Evolutionary conservation across 345 rosid species (phyloP).

Genomic region (Salix brachista): DNA sequence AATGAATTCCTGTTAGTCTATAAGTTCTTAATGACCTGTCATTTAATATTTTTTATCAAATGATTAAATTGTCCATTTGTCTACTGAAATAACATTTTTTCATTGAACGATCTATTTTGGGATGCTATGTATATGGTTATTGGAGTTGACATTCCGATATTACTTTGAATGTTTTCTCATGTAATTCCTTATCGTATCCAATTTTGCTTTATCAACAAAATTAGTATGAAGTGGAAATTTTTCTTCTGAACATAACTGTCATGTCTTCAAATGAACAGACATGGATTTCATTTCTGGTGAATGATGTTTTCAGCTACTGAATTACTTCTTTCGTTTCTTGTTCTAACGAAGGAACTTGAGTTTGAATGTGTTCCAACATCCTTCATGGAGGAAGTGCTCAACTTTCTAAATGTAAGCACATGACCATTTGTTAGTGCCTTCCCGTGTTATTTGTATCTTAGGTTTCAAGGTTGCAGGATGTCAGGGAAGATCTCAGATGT

Average conservation of each 20-base stretch:
- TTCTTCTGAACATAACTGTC: too few species aligned
- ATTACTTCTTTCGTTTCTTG: slow-evolving; percentile 3
- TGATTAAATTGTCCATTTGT: background rate
- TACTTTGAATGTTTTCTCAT: background rate
- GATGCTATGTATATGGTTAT: background rate
- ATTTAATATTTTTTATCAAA: background rate
- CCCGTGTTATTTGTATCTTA: slow-evolving; percentile 25
- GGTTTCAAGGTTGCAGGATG: slow-evolving; percentile 55
- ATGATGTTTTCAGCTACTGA: slow-evolving; percentile 10
- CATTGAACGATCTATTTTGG: background rate
- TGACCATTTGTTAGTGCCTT: background rate
- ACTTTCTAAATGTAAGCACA: slow-evolving; percentile 66
- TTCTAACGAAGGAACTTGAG: slow-evolving; percentile 57
- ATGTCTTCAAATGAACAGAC: background rate
- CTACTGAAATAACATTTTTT: background rate
- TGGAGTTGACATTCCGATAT: background rate
- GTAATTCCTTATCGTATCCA: background rate
- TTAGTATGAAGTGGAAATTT: too few species aligned
- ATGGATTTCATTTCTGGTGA: background rate
- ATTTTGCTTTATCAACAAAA: too few species aligned
- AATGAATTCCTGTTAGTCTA: background rate
- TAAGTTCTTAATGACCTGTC: background rate
- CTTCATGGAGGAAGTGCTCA: slow-evolving; percentile 86
- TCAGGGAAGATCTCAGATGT: slow-evolving; percentile 79
- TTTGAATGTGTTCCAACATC: slow-evolving; percentile 95